A percentile compares a stretch with the other conserved stretches of the same genome.
Conservation (phyloP, 2,329 filamentous ascomycete species). For the Neonectria sp. region DNA sequence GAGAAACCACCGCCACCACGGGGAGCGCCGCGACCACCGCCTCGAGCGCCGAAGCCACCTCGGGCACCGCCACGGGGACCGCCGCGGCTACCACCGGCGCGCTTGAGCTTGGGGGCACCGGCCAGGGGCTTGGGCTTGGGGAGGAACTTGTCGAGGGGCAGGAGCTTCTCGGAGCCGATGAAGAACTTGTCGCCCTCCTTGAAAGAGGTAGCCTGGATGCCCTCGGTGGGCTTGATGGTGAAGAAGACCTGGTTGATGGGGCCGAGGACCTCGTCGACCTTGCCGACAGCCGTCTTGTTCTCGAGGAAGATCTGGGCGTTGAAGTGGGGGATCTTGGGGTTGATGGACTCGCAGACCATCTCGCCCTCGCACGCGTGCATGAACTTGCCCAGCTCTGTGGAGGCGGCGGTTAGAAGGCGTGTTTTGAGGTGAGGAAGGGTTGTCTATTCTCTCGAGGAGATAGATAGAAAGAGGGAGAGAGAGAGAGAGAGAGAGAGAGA, state of each 20-base stretch:
- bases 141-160: constrained; percentile 96
- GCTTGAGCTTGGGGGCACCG: constrained; percentile 75
- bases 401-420: not conserved
- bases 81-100: constrained; percentile 67
- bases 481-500: not conserved
- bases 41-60: constrained; percentile 52
- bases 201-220: constrained; percentile 95
- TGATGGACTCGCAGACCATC: constrained; percentile 96
- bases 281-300: constrained; percentile 97
- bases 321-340: constrained; percentile 98
- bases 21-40: constrained; percentile 56
- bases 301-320: constrained; percentile 99
- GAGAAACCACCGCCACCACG: constrained; percentile 52
- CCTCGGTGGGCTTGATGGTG: constrained; percentile 97
- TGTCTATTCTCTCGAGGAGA: too few species aligned
- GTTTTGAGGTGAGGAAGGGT: not conserved
- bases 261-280: constrained; percentile 97
- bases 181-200: constrained; percentile 98
- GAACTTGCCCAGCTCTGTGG: constrained; percentile 90
- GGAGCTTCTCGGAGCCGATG: constrained; percentile 93
- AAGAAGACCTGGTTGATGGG: constrained; percentile 99
- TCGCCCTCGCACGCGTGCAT: constrained; percentile 97
- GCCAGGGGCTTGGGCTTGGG: constrained; percentile 87
- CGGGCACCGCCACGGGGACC: constrained; percentile 56
- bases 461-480: constrained; percentile 12